These are phyloP conservation scores for Umbelopsis sp. DNA, from an alignment of 371 early-diverging fungal genomes.

Conservation along the genomic window DNA sequence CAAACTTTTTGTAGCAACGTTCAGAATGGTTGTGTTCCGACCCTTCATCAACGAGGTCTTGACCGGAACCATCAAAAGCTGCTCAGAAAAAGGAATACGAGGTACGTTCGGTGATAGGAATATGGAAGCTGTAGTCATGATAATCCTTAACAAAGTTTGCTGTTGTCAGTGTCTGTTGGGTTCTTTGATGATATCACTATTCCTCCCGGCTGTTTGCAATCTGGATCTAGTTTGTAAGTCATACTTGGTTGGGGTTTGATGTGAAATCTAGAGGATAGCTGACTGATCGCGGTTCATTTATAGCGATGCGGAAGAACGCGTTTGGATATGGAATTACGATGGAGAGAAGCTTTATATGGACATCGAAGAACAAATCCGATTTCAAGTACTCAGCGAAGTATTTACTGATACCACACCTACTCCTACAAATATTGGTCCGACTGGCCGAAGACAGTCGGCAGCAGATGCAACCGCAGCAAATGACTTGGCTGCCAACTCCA, in stretches of 20 bases:
- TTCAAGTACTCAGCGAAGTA: conserved; percentile 73
- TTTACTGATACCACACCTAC: conserved; percentile 85
- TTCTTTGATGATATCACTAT: conserved; percentile 94
- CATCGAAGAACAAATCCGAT: conserved; percentile 76
- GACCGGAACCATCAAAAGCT: conserved; percentile 75
- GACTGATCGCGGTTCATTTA: background rate
- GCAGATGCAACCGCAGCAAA: conserved; percentile 48
- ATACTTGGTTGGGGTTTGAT: background rate
- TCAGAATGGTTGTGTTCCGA: conserved; percentile 88
- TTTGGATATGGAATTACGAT: conserved; percentile 91
- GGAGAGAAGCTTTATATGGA: conserved; percentile 86
- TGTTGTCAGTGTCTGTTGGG: conserved; percentile 70
- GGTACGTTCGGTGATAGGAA: conserved; percentile 38
- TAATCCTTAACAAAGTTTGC: too few relatives aligned
- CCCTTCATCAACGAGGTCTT: conserved; percentile 91
- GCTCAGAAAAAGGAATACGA: conserved; percentile 70
- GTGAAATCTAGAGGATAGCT: background rate
- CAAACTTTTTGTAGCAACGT: conserved; percentile 53
- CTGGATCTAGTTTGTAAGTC: conserved; percentile 65
- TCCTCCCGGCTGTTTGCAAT: conserved; percentile 68
- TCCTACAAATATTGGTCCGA: conserved; percentile 22
- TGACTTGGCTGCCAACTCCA: conserved; percentile 60
- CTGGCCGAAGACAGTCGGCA: conserved; percentile 43
- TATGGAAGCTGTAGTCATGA: too few relatives aligned
- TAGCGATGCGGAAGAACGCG: conserved; percentile 72